phyloP scores from a whole-genome alignment of 2,329 filamentous ascomycete genomes.

The Fusarium sp. region DNA sequence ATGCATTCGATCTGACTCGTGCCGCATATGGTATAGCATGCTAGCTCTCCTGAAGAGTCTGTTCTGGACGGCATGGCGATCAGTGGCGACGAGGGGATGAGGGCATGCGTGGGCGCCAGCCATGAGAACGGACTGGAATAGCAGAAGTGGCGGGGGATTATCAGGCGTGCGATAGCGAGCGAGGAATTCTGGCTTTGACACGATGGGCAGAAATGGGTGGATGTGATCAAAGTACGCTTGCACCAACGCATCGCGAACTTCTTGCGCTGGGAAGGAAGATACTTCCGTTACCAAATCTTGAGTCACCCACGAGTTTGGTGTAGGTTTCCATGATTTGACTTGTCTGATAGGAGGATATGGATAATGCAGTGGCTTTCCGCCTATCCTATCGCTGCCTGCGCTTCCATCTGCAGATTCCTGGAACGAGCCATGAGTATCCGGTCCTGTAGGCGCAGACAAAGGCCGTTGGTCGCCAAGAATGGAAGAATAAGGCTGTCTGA shows the following conservation, averaged over 20 bases:
- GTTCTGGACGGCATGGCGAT: constrained; percentile 43
- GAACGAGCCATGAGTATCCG: constrained; percentile 30
- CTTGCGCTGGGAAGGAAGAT: constrained; percentile 38
- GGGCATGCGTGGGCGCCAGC: constrained; percentile 40
- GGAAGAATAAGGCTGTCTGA: constrained; percentile 37
- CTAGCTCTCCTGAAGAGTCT: constrained; percentile 39
- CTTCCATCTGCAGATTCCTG: constrained; percentile 29
- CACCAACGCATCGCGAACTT: constrained; percentile 40
- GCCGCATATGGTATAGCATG: constrained; percentile 43
- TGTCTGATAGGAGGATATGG: constrained; percentile 42
- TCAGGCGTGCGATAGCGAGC: constrained; percentile 36
- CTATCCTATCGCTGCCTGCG: constrained; percentile 13
- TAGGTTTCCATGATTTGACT: constrained; percentile 39
- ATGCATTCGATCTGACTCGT: constrained; percentile 40
- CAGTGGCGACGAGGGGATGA: constrained; percentile 37
- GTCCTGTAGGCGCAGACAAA: constrained; percentile 15
- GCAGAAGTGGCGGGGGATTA: constrained; percentile 30
- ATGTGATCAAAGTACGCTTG: constrained; percentile 41
- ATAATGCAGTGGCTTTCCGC: constrained; percentile 32
- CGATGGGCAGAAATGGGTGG: constrained; percentile 39
- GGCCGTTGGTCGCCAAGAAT: constrained; percentile 6
- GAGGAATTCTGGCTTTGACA: constrained; percentile 41
- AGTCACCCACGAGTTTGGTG: constrained; percentile 31
- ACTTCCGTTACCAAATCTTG: constrained; percentile 39
- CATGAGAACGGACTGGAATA: constrained; percentile 42